These are phyloP conservation scores for Neostapfia colusana DNA, from an alignment of 176 grass and related monocot species.

Conservation along the genomic window DNA sequence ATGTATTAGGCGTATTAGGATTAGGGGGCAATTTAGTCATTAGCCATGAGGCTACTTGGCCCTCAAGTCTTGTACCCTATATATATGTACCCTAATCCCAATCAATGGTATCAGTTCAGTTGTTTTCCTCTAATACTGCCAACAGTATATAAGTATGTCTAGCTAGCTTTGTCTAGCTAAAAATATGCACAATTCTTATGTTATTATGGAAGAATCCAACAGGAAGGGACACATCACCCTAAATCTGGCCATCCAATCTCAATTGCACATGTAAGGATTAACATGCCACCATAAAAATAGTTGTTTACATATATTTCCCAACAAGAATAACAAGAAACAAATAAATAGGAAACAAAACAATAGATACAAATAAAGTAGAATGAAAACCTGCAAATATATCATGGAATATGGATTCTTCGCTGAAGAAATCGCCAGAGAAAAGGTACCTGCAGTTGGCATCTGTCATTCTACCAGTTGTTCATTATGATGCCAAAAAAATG, in stretches of 20 bases:
- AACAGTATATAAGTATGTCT: background rate
- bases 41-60: no score
- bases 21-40: no score
- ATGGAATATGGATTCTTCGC: conserved; percentile 86
- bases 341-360: conserved; percentile 3
- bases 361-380: conserved; percentile 19
- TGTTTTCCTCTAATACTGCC: no score
- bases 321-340: conserved; percentile 16
- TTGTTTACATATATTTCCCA: background rate
- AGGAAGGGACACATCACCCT: background rate
- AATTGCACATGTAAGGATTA: background rate
- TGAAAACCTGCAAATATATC: conserved; percentile 96
- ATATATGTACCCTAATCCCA: no score
- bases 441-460: conserved; percentile 64
- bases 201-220: background rate
- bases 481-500: background rate
- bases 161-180: background rate
- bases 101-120: no score
- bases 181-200: background rate
- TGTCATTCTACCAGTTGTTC: conserved; percentile 26
- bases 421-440: conserved; percentile 96
- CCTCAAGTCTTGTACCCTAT: no score
- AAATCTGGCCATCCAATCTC: background rate
- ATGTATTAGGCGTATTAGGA: no score
- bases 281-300: background rate